These are phyloP conservation scores for Circinella umbellata DNA, from an alignment of 371 early-diverging fungal genomes.

Conservation along the genomic window DNA sequence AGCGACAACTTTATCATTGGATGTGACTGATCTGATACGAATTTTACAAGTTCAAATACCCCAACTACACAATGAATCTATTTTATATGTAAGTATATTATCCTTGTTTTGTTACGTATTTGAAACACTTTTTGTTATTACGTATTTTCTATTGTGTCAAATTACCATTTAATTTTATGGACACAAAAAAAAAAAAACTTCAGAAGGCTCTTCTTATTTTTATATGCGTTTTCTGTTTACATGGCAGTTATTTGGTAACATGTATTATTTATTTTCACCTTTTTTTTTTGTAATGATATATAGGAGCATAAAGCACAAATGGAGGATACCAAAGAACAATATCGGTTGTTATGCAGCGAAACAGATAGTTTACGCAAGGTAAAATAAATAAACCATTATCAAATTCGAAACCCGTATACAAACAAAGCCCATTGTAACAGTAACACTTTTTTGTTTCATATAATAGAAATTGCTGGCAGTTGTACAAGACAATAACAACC, in stretches of 20 bases:
- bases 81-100: slow-evolving; percentile 28
- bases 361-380: slow-evolving; percentile 30
- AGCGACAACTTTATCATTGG: slow-evolving; percentile 8
- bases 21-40: slow-evolving; percentile 22
- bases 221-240: not conserved
- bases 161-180: too few relatives aligned
- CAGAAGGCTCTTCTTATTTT: too few relatives aligned
- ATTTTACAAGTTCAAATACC: slow-evolving; percentile 24
- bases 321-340: slow-evolving; percentile 31
- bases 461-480: slow-evolving; percentile 23
- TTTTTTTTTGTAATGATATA: not conserved
- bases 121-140: too few relatives aligned
- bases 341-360: slow-evolving; percentile 22
- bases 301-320: slow-evolving; percentile 28
- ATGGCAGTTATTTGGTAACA: not conserved
- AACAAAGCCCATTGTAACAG: not conserved
- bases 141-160: too few relatives aligned
- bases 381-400: not conserved
- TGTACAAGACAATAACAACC: slow-evolving; percentile 31
- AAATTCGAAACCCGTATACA: not conserved
- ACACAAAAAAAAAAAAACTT: too few relatives aligned
- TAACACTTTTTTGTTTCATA: not conserved
- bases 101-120: too few relatives aligned
- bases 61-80: slow-evolving; percentile 23
- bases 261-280: slow-evolving; percentile 1